Base-by-base conservation (phyloP, 331 rosid genomes). In the Saraca asoca region DNA sequence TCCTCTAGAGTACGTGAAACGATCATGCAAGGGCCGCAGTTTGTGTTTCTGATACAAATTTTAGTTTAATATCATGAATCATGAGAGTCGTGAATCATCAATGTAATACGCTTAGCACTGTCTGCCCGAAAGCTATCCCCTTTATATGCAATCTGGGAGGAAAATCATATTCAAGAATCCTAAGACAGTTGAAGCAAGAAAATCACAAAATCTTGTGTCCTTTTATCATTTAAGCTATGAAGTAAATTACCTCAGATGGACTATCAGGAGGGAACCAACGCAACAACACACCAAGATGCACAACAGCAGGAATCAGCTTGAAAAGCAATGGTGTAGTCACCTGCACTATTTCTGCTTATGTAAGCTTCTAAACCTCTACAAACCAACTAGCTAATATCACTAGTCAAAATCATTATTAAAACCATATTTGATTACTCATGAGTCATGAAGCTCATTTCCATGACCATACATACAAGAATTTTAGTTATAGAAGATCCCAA, bases 321-420 rank as follows among this genome's bases (percentile, higher is more conserved):
- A 93, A 93, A 65, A 93, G 97, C 78, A 93, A 78, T 44, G 98
- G 98, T 13, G 98, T 93, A n/a, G 98, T 93, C 70, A 90, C 98
- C 98, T 93, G 85, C 88, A 78, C 19, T 44, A 66, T 58, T 51
- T 72, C 16, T 59, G 18, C n/a, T 8, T 12, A 70, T 13, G 12
- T 67, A 53, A 78, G 79, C 64, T 51, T 78, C 75, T 50, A 70
- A 74, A 62, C 51, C 54, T 44, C 66, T 18, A 66, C 52, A 61
- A 55, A 67, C 49, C 48, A 72, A 51, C 54, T 49, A 38, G 16
- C 58, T 54, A 75, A 45, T 43, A 29, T 49, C 9, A 68, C n/a
- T 53, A 11, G 24, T 50, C 62, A 62, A 44, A 24, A 69, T 13
- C 34, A 31, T 39, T 20, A 56, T 62, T 50, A 58, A 57, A 75